phyloP scores from a whole-genome alignment of 371 early-diverging fungal species.

The Saksenaea vasiformis region DNA sequence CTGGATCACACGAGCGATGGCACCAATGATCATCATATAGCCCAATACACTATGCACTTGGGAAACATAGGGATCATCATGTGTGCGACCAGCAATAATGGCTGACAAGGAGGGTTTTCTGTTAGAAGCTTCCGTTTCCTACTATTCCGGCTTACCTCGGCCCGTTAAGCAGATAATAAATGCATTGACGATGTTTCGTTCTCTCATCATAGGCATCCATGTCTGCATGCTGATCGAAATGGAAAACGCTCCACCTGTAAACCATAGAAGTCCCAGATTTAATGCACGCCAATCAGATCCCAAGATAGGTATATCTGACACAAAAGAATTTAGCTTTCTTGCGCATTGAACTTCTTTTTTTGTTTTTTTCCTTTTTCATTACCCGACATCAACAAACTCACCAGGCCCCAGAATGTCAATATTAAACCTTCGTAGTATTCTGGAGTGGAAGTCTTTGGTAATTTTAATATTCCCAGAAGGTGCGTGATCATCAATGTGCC shows the following conservation, averaged over 20 bases:
- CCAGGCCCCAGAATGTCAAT: slow-evolving; percentile 39
- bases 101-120: slow-evolving; percentile 6
- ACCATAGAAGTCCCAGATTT: slow-evolving; percentile 30
- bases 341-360: background rate
- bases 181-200: slow-evolving; percentile 27
- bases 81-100: slow-evolving; percentile 16
- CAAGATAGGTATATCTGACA: slow-evolving; percentile 19
- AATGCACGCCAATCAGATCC: slow-evolving; percentile 25
- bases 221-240: slow-evolving; percentile 23
- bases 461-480: slow-evolving; percentile 30
- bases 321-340: background rate
- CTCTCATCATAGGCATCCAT: slow-evolving; percentile 27
- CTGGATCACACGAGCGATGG: slow-evolving; percentile 33
- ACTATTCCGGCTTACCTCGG: slow-evolving; percentile 13
- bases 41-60: slow-evolving; percentile 41
- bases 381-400: slow-evolving; percentile 23
- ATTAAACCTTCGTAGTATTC: slow-evolving; percentile 49
- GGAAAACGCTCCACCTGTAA: slow-evolving; percentile 28
- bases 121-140: background rate
- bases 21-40: slow-evolving; percentile 33
- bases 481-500: slow-evolving; percentile 39
- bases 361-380: background rate
- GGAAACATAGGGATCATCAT: slow-evolving; percentile 29
- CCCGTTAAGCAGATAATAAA: slow-evolving; percentile 28
- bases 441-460: slow-evolving; percentile 43